Conservation (phyloP, 2,329 filamentous ascomycete genomes). For the Orbilia blumenaviensis region DNA sequence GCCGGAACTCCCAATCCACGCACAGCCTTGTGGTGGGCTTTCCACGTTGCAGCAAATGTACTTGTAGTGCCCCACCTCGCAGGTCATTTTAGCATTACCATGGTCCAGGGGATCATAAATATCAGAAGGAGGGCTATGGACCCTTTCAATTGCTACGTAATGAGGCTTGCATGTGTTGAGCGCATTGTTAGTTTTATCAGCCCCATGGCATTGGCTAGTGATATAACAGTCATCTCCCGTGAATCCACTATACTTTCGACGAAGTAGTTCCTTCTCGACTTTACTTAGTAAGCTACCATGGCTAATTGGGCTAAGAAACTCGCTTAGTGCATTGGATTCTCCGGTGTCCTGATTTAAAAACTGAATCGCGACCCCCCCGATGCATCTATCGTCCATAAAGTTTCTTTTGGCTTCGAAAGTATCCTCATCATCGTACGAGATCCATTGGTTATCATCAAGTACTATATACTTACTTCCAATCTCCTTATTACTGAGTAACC, state of each 20-base stretch:
- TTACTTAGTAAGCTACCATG: not conserved
- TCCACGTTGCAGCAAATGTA: slow-evolving; percentile 58
- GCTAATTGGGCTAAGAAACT: too few species aligned
- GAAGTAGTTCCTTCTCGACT: not conserved
- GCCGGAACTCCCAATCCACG: slow-evolving; percentile 57
- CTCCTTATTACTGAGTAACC: slow-evolving; percentile 40
- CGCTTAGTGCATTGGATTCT: not conserved
- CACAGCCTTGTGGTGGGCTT: slow-evolving; percentile 58
- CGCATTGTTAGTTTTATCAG: not conserved
- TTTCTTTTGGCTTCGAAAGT: slow-evolving; percentile 6
- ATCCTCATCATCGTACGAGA: slow-evolving; percentile 16
- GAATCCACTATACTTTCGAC: not conserved
- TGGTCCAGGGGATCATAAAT: not conserved
- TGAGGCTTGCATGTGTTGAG: slow-evolving; percentile 58
- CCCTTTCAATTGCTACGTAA: slow-evolving; percentile 56
- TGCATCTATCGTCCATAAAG: not conserved
- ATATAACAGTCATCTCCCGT: slow-evolving; percentile 19
- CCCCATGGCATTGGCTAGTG: slow-evolving; percentile 40
- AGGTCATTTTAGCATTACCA: slow-evolving; percentile 39
- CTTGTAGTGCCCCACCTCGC: slow-evolving; percentile 57
- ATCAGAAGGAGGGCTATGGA: not conserved
- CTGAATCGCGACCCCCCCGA: slow-evolving; percentile 12
- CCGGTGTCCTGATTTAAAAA: not conserved
- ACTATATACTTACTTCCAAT: slow-evolving; percentile 3
- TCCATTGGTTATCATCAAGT: slow-evolving; percentile 5